Evolutionary conservation across 2,329 filamentous ascomycete species (phyloP).

Genomic region (Colletotrichum magnum): DNA sequence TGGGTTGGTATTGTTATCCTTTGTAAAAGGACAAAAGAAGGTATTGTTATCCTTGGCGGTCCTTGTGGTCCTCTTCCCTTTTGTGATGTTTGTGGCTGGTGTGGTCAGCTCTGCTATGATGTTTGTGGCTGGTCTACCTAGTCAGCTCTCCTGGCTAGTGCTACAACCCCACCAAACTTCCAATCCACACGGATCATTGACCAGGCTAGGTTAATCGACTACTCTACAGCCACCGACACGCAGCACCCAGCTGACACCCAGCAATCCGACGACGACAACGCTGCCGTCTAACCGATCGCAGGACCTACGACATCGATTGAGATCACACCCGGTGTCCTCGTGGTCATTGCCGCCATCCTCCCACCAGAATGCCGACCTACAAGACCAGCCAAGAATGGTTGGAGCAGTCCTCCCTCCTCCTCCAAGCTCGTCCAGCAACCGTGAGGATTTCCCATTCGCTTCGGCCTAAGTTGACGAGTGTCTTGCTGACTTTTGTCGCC

Average conservation of each 20-base stretch:
- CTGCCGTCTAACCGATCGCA: too few relatives aligned
- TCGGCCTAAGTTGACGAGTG: background rate
- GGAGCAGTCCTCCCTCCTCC: slow-evolving; percentile 85
- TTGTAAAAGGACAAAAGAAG: background rate
- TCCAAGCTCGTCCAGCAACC: slow-evolving; percentile 87
- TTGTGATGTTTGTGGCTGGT: background rate
- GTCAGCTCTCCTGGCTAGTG: background rate
- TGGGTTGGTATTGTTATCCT: background rate
- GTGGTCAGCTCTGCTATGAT: background rate
- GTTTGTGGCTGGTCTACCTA: background rate
- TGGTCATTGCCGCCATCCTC: slow-evolving; percentile 3
- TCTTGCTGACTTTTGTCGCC: slow-evolving; percentile 9
- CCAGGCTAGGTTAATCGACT: too few relatives aligned
- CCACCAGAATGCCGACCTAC: slow-evolving; percentile 80
- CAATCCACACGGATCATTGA: too few relatives aligned
- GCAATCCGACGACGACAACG: too few relatives aligned
- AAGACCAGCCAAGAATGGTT: slow-evolving; percentile 91
- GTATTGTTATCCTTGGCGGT: background rate
- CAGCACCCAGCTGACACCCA: too few relatives aligned
- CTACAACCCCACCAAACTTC: too few relatives aligned
- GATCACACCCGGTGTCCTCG: background rate
- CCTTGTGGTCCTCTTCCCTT: background rate
- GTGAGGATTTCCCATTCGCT: slow-evolving; percentile 65
- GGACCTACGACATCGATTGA: background rate
- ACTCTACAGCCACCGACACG: too few relatives aligned